Base-by-base conservation (phyloP, 345 rosid species). In the Noccaea caerulescens region DNA sequence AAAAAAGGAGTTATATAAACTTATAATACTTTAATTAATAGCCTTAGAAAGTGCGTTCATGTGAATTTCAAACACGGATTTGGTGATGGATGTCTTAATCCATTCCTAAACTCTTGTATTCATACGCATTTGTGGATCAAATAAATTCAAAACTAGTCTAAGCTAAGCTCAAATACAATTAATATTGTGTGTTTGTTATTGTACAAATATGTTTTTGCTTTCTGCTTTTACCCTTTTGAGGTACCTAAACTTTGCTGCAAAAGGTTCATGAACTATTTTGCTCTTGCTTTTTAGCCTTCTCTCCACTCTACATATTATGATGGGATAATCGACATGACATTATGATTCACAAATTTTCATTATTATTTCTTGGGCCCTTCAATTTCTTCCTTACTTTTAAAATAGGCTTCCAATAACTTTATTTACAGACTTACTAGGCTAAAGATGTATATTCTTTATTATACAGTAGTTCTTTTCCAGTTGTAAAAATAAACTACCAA, bases 191-290 rank as follows among this genome's bases (percentile, higher is more conserved):
- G 38, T 65, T 54, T 55, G 25, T 56, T 12, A 34, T 54, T 30
- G 27, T 25, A 39, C 33, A 45, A 64, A 13, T 72, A 8, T 43
- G 13, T 71, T 54, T 58, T 71, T 45, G 70, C 49, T 66, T 51
- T 66, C 60, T 53, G 51, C 51, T 66, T 75, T 34, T 46, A 60
- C 69, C 10, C 78, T 68, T 75, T 75, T 75, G 57, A 75, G 78
- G 73, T 61, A 61, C 73, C 52, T 75, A 53, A 76, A 76, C 71
- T 58, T 76, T 76, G 79, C 79, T 62, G 75, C 75, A 62, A 68
- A 76, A 62, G 63, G 52, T 69, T 25, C 30, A 63, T 76, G 57
- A 69, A 68, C 79, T 66, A 63, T 64, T 67, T 74, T 66, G 68
- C 50, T 74, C 63, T 3, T 75, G 63, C 56, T 68, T 61, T 37